Conservation (phyloP, 805 yeast species). For the Brettanomyces sp. region DNA sequence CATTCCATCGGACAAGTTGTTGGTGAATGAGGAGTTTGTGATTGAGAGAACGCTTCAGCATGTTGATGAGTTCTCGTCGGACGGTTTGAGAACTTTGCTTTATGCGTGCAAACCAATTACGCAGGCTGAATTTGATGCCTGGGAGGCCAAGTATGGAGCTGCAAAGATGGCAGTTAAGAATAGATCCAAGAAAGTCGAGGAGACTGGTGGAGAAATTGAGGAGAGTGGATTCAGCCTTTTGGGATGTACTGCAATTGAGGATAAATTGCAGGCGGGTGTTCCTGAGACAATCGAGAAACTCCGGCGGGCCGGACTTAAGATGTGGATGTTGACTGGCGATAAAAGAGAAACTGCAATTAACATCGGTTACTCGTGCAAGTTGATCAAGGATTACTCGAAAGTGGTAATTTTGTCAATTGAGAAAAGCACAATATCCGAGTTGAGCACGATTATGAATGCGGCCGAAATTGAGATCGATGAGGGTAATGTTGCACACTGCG, state of each 20-base stretch:
- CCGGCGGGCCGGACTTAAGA: constrained; percentile 82
- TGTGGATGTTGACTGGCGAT: constrained; percentile 99
- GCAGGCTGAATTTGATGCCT: constrained; percentile 45
- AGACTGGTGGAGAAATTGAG: constrained; percentile 68
- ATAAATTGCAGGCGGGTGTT: constrained; percentile 93
- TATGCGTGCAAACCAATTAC: constrained; percentile 73
- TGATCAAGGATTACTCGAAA: constrained; percentile 88
- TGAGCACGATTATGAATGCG: constrained; percentile 62
- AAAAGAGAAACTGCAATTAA: constrained; percentile 96
- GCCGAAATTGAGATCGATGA: constrained; percentile 64
- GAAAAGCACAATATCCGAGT: constrained; percentile 32
- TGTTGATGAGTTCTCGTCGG: constrained; percentile 88
- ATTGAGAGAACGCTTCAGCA: constrained; percentile 82
- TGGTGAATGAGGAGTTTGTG: constrained; percentile 65
- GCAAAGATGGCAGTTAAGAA: constrained; percentile 73
- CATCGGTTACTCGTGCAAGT: constrained; percentile 88
- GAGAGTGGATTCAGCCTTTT: constrained; percentile 45
- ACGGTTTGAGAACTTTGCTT: constrained; percentile 84
- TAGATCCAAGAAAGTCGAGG: constrained; percentile 58
- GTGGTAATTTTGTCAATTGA: constrained; percentile 53
- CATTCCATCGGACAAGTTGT: constrained; percentile 45
- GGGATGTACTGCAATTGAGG: constrained; percentile 97
- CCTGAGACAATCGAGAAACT: constrained; percentile 89
- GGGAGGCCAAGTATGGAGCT: constrained; percentile 58
- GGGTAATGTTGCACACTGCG: constrained; percentile 86